These are phyloP conservation scores for Mortierella claussenii DNA, from an alignment of 192 early-diverging fungal species.

Conservation along the genomic window DNA sequence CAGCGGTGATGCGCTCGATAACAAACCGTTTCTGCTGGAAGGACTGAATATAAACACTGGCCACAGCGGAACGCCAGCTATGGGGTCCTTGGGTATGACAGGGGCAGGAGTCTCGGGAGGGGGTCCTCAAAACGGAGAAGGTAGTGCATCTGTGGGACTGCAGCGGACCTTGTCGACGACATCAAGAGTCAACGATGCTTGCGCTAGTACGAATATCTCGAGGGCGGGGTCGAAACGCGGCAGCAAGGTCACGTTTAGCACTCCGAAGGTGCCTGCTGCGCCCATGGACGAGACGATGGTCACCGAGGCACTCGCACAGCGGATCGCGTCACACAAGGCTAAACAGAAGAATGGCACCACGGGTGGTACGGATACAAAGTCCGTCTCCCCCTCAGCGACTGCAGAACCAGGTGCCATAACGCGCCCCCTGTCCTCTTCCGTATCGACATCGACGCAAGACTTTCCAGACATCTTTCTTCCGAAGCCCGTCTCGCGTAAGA, in stretches of 20 bases:
- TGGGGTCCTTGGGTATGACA: too few relatives aligned
- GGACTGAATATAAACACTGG: too few relatives aligned
- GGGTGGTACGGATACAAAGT: not conserved
- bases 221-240: constrained; percentile 19
- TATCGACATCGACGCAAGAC: constrained; percentile 8
- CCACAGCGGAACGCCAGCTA: too few relatives aligned
- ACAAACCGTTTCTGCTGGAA: constrained; percentile 8
- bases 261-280: not conserved
- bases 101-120: too few relatives aligned
- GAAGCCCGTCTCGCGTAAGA: constrained; percentile 41
- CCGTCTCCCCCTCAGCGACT: not conserved
- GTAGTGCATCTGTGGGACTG: not conserved
- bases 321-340: constrained; percentile 41
- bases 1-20: not conserved
- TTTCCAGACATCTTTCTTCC: constrained; percentile 36
- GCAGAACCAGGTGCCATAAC: too few relatives aligned
- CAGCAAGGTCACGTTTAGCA: constrained; percentile 35
- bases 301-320: constrained; percentile 28
- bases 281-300: constrained; percentile 28
- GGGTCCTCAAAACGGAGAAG: not conserved
- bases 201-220: not conserved
- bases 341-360: constrained; percentile 10
- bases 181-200: not conserved
- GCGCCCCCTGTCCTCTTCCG: too few relatives aligned
- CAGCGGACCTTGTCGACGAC: constrained; percentile 2